Conservation (phyloP, 2,329 filamentous ascomycete genomes). For the Aspergillus pseudonomiae region DNA sequence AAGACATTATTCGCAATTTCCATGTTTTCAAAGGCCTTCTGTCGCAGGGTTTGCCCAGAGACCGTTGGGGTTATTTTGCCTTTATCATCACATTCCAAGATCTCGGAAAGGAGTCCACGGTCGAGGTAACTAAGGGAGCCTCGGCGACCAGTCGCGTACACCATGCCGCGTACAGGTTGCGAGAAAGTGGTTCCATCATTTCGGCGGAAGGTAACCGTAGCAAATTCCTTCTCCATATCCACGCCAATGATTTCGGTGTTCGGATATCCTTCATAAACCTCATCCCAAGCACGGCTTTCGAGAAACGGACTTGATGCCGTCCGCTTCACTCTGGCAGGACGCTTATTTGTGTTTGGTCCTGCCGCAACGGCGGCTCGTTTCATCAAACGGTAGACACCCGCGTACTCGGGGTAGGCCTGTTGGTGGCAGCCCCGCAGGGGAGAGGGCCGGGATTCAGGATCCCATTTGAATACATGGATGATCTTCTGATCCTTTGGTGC, state of each 20-base stretch:
- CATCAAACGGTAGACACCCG: constrained; percentile 63
- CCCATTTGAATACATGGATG: constrained; percentile 64
- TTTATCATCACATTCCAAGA: constrained; percentile 38
- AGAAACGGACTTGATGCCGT: constrained; percentile 51
- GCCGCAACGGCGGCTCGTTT: constrained; percentile 51
- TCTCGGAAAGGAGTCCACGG: constrained; percentile 49
- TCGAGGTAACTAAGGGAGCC: constrained; percentile 58
- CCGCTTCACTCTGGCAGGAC: constrained; percentile 30
- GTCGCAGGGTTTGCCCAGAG: constrained; percentile 57
- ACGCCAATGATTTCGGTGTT: constrained; percentile 54
- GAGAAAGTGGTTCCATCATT: constrained; percentile 48
- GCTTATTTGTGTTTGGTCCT: constrained; percentile 23
- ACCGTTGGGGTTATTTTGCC: constrained; percentile 39
- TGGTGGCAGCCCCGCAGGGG: constrained; percentile 62
- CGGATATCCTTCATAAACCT: constrained; percentile 58
- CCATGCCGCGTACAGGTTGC: constrained; percentile 52
- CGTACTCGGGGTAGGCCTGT: constrained; percentile 65
- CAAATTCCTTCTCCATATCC: constrained; percentile 32
- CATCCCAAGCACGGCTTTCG: constrained; percentile 52
- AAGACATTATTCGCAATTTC: constrained; percentile 59
- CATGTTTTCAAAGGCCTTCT: constrained; percentile 54
- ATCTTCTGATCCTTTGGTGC: constrained; percentile 54
- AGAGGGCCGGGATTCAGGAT: constrained; percentile 57
- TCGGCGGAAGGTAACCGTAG: constrained; percentile 48
- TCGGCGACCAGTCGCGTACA: constrained; percentile 60